Conservation (phyloP, 495 filamentous ascomycete species). For the Clohesyomyces aquaticus region DNA sequence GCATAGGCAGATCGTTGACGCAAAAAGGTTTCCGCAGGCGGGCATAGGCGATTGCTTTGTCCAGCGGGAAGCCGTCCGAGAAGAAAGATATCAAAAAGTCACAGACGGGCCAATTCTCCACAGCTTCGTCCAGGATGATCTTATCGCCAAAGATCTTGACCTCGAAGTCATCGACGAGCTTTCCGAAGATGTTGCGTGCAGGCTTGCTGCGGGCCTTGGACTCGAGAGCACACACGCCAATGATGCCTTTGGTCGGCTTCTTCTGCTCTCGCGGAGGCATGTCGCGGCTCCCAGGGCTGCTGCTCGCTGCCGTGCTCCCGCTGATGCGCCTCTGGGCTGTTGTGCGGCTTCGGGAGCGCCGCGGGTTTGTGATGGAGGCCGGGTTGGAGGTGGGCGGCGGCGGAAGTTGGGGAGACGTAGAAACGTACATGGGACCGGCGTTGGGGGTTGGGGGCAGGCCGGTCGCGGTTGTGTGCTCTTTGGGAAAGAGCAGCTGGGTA, state of each 20-base stretch:
- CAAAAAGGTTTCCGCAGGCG: slow-evolving; percentile 91
- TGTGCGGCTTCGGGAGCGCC: slow-evolving; percentile 68
- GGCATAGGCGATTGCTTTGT: slow-evolving; percentile 95
- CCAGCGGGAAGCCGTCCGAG: slow-evolving; percentile 93
- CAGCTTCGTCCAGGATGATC: slow-evolving; percentile 90
- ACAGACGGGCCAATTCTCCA: slow-evolving; percentile 66
- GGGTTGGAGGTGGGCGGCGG: slow-evolving; percentile 11
- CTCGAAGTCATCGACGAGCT: slow-evolving; percentile 91
- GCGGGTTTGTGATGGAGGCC: slow-evolving; percentile 2
- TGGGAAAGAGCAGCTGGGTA: slow-evolving; percentile 39
- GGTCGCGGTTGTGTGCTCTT: slow-evolving; percentile 48
- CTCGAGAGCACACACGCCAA: slow-evolving; percentile 95
- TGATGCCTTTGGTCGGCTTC: slow-evolving; percentile 56
- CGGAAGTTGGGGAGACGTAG: slow-evolving; percentile 27
- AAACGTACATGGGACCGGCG: slow-evolving; percentile 50
- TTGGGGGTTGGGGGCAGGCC: slow-evolving; percentile 47
- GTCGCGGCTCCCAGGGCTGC: slow-evolving; percentile 61
- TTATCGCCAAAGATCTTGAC: slow-evolving; percentile 98
- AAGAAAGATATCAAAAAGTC: slow-evolving; percentile 98
- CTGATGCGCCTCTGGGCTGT: slow-evolving; percentile 73
- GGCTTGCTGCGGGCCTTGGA: slow-evolving; percentile 96
- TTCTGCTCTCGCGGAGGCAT: slow-evolving; percentile 57
- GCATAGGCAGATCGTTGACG: slow-evolving; percentile 97
- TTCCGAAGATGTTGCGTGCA: slow-evolving; percentile 90
- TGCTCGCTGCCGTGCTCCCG: slow-evolving; percentile 75